Base-by-base conservation (phyloP, 208 protist species). In the Vickermania ingenoplastis region DNA sequence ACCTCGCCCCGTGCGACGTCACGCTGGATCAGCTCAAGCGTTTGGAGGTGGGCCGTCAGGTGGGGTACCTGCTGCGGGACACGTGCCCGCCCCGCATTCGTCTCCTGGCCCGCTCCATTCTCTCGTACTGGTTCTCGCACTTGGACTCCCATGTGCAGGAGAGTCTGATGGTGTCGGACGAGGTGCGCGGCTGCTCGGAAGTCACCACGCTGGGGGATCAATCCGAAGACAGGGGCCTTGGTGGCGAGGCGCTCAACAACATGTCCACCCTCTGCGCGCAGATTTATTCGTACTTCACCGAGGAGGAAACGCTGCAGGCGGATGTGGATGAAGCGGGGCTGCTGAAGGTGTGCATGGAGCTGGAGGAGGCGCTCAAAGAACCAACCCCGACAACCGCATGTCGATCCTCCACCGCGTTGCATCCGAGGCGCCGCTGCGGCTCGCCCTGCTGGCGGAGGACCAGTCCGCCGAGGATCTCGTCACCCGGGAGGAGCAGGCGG, bases 111-210 rank as follows among this genome's bases (percentile, higher is more conserved):
- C 31, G 74, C 36, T 82, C 77, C 2, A 86, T 90, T 65, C 53
- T 86, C 0, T 59, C 54, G n/a, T 90, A 79, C 66, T 93, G 86
- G 86, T 90, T 90, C 53, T 57, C 59, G 54, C 66, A 72, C 14
- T 63, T 93, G 11, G 82, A 82, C 1, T 26, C 57, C 14, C 58
- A 30, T 7, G 71, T 69, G 25, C 71, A 76, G 80, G 14, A 68
- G 27, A 59, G 67, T 26, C 59, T 93, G 26, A 51, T 59, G 1
- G 54, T 59, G 23, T 55, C 77, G 29, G 74, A 67, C 31, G 68
- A 82, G 53, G 31, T 86, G 0, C 81, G 86, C 17, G 61, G 66
- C 1, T 73, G 71, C 48, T 86, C 77, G 22, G 67, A 75, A 17
- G 76, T 75, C 52, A 77, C 79, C 22, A 66, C 62, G 2, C 57